Evolutionary conservation across 83 land plant genomes (phyloP).

Genomic region (Picea abies): DNA sequence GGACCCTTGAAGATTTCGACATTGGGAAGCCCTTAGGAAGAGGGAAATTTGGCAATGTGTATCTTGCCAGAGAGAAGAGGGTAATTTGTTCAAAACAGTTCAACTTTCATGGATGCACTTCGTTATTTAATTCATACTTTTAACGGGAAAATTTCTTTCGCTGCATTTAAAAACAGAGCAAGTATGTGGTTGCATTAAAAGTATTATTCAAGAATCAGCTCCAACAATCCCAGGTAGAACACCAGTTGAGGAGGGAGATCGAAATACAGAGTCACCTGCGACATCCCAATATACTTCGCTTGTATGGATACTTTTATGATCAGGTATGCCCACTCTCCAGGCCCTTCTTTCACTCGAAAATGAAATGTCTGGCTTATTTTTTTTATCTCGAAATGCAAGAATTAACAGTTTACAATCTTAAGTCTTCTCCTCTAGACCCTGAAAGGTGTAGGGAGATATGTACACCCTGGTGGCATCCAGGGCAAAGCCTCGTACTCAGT

Average conservation of each 20-base stretch:
- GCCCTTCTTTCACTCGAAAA: background rate
- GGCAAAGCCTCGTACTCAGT: background rate
- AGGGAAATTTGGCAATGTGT: conserved; percentile 93
- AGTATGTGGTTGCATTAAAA: conserved; percentile 82
- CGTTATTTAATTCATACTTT: background rate
- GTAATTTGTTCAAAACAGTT: conserved; percentile 21
- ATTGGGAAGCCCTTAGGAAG: conserved; percentile 93
- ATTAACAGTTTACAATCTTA: too few relatives aligned
- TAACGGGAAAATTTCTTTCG: background rate
- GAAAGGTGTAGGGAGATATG: conserved; percentile 53
- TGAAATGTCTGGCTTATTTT: background rate
- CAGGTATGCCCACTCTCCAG: conserved; percentile 16
- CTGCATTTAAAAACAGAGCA: conserved; percentile 43
- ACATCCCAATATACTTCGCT: conserved; percentile 83
- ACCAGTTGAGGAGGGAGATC: conserved; percentile 80
- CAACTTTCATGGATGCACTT: background rate
- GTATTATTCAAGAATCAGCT: conserved; percentile 80
- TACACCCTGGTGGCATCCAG: background rate
- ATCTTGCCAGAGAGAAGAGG: conserved; percentile 88
- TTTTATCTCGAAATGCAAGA: background rate
- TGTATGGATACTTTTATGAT: conserved; percentile 87
- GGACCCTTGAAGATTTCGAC: conserved; percentile 87
- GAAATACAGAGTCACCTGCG: conserved; percentile 74
- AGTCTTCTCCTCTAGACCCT: conserved; percentile 20
- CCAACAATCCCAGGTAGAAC: conserved; percentile 66